phyloP scores from a whole-genome alignment of 768 basidiomycete species.

The Tricholoma terreum region DNA sequence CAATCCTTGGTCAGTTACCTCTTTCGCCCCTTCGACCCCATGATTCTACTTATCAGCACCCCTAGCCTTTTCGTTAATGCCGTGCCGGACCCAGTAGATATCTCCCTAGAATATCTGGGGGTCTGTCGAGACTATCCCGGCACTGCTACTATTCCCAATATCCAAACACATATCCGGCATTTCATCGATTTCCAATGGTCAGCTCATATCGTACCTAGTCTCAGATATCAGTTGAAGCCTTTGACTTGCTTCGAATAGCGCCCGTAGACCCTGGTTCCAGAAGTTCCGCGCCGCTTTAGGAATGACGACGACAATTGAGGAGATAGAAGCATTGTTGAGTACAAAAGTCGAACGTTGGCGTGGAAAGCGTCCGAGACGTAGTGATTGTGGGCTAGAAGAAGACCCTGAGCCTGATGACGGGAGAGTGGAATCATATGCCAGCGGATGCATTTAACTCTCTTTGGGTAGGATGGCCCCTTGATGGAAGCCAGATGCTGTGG shows the following conservation, averaged over 20 bases:
- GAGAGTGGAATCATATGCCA: slow-evolving; percentile 8
- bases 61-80: slow-evolving; percentile 54
- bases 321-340: slow-evolving; percentile 43
- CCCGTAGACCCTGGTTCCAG: slow-evolving; percentile 52
- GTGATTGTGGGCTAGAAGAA: slow-evolving; percentile 17
- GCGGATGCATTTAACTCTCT: slow-evolving; percentile 6
- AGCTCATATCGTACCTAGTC: slow-evolving; percentile 19
- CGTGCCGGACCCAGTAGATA: slow-evolving; percentile 59
- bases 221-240: slow-evolving; percentile 9
- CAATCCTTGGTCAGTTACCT: slow-evolving; percentile 59
- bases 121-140: slow-evolving; percentile 52
- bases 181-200: slow-evolving; percentile 70
- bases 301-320: slow-evolving; percentile 40
- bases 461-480: neutral
- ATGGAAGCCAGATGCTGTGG: neutral
- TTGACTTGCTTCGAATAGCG: slow-evolving; percentile 25
- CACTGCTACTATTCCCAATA: slow-evolving; percentile 44
- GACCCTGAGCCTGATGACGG: slow-evolving; percentile 11
- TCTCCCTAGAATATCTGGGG: slow-evolving; percentile 68
- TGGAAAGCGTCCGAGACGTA: slow-evolving; percentile 30
- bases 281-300: slow-evolving; percentile 50
- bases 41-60: neutral
- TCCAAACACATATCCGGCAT: slow-evolving; percentile 65
- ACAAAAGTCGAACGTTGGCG: slow-evolving; percentile 49
- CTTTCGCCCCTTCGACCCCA: neutral